Percentiles rank a stretch among this genome's conserved stretches.
Conservation (phyloP, 108 stramenopile genomes). For the Nannochloropsis salina region DNA sequence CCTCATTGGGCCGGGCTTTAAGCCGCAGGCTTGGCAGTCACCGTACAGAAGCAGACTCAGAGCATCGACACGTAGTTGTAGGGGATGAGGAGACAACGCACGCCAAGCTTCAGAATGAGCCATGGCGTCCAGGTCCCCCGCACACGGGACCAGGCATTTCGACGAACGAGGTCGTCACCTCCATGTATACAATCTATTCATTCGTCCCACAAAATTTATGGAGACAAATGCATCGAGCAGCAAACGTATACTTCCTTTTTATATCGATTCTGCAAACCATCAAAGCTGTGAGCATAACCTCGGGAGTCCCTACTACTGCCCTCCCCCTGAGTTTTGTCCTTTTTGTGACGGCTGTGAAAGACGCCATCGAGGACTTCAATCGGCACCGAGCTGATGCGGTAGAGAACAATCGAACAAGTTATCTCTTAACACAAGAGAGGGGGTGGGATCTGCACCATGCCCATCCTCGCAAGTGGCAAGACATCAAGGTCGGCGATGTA, state of each 20-base stretch:
- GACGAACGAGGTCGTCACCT: conserved; percentile 29
- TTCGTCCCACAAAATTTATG: conserved; percentile 29
- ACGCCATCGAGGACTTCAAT: conserved; percentile 60
- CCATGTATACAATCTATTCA: conserved; percentile 23
- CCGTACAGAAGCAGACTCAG: neutral
- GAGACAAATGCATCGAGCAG: conserved; percentile 36
- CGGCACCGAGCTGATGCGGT: conserved; percentile 20
- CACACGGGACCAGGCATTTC: conserved; percentile 26
- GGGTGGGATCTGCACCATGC: conserved; percentile 21
- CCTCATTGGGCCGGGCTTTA: neutral
- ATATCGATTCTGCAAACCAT: conserved; percentile 53
- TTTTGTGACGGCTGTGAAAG: conserved; percentile 71
- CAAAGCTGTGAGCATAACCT: conserved; percentile 52
- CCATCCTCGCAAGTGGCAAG: conserved; percentile 29
- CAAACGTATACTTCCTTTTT: conserved; percentile 56
- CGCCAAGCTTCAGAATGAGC: conserved; percentile 24
- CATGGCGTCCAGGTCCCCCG: conserved; percentile 26
- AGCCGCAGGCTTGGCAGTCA: neutral
- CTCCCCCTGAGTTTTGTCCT: conserved; percentile 81
- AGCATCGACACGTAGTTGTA: conserved; percentile 22
- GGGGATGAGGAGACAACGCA: conserved; percentile 27
- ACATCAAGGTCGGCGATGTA: conserved; percentile 79
- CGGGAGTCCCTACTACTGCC: conserved; percentile 50
- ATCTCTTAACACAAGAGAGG: conserved; percentile 56
- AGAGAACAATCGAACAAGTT: conserved; percentile 66